phyloP scores from a whole-genome alignment of 345 rosid genomes.

The Lepidium didymum region DNA sequence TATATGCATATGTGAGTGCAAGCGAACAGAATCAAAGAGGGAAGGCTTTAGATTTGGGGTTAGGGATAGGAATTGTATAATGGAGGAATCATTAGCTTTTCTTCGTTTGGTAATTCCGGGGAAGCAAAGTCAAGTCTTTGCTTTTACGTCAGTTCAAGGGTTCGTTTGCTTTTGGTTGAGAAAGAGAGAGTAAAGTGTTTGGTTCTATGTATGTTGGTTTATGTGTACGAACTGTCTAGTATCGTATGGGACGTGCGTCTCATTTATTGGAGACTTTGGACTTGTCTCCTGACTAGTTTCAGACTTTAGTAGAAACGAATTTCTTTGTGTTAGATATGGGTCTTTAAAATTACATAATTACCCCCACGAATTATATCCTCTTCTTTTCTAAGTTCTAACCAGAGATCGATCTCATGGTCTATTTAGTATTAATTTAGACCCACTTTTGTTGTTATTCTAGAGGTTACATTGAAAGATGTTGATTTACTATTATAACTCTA shows the following conservation, averaged over 20 bases:
- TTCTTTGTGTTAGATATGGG: neutral
- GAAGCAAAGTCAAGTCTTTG: constrained; percentile 27
- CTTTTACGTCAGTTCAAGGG: constrained; percentile 26
- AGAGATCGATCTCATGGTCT: neutral
- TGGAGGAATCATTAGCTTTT: constrained; percentile 22
- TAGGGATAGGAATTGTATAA: constrained; percentile 9
- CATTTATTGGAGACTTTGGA: constrained; percentile 12
- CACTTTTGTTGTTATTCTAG: neutral
- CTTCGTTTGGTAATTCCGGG: constrained; percentile 16
- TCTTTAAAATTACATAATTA: neutral
- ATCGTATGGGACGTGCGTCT: constrained; percentile 16
- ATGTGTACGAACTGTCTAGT: neutral
- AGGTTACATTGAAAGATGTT: neutral
- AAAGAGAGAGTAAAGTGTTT: constrained; percentile 14
- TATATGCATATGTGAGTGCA: constrained; percentile 5
- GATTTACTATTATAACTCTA: neutral
- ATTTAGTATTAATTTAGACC: neutral
- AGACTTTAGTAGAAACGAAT: neutral
- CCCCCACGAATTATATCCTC: neutral
- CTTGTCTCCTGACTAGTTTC: constrained; percentile 1
- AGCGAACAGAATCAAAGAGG: constrained; percentile 9
- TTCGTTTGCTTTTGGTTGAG: constrained; percentile 18
- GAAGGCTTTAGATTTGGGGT: constrained; percentile 16
- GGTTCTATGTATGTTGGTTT: constrained; percentile 11
- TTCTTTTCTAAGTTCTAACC: neutral